Conservation (phyloP, 176 grass and related monocot genomes). For the Eragrostis nindensis region DNA sequence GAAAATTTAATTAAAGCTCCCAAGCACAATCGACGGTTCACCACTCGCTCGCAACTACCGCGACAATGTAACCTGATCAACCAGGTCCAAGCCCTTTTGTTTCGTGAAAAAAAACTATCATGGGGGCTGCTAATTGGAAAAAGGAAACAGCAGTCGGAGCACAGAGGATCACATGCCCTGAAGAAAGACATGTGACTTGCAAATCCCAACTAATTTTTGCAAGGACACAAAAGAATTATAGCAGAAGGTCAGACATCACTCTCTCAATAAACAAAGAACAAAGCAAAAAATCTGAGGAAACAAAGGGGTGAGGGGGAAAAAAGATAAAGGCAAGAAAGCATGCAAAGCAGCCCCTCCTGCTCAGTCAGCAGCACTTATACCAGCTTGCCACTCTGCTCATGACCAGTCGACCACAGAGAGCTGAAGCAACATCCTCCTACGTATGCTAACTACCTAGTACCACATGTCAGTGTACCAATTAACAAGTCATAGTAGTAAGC, state of each 20-base stretch:
- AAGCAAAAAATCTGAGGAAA: slow-evolving; percentile 32
- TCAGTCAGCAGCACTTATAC: background rate
- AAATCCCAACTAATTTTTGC: slow-evolving; percentile 23
- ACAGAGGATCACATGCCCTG: background rate
- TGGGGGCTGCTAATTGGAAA: too few species aligned
- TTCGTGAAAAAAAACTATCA: too few species aligned
- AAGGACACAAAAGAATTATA: background rate
- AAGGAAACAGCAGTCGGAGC: too few species aligned
- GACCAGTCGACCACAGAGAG: background rate
- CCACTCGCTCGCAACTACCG: background rate
- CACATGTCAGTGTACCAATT: background rate
- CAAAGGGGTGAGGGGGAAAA: background rate
- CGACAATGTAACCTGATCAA: background rate
- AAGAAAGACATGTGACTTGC: background rate
- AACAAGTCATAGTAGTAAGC: background rate
- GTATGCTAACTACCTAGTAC: background rate
- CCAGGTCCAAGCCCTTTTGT: background rate
- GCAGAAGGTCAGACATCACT: slow-evolving; percentile 53
- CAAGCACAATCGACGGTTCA: background rate
- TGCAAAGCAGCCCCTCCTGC: background rate
- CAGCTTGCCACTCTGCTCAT: slow-evolving; percentile 6
- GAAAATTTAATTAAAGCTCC: background rate
- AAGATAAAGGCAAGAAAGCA: slow-evolving; percentile 34
- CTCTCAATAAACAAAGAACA: slow-evolving; percentile 26
- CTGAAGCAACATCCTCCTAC: background rate